phyloP scores from a whole-genome alignment of 208 protist species.

The Angomonas ambiguus region DNA sequence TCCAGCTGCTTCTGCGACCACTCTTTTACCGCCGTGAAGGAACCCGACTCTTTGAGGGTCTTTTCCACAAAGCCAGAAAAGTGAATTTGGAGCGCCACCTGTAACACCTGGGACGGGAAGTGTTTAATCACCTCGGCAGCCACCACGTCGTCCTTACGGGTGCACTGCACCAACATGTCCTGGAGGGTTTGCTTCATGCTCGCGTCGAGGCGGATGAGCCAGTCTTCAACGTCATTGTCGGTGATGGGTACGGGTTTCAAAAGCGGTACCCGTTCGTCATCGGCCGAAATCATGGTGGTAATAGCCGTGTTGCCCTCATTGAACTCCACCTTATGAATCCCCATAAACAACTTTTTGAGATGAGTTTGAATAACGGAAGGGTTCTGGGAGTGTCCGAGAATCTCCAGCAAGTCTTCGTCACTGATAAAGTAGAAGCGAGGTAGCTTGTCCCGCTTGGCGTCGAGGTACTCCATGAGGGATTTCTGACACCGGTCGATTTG shows the following conservation, averaged over 20 bases:
- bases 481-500: constrained; percentile 96
- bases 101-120: constrained; percentile 90
- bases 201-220: constrained; percentile 87
- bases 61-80: constrained; percentile 72
- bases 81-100: constrained; percentile 80
- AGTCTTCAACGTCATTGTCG: constrained; percentile 89
- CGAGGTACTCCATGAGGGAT: constrained; percentile 96
- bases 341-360: constrained; percentile 94
- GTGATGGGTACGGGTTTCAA: constrained; percentile 71
- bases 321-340: constrained; percentile 86
- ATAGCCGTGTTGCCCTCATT: constrained; percentile 73
- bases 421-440: constrained; percentile 98
- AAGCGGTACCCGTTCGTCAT: constrained; percentile 81
- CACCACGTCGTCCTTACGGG: constrained; percentile 39
- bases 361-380: constrained; percentile 89
- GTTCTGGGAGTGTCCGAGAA: constrained; percentile 93
- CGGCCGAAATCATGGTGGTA: constrained; percentile 88
- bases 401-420: constrained; percentile 98
- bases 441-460: constrained; percentile 94
- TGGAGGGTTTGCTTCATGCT: constrained; percentile 86
- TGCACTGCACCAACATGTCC: constrained; percentile 54
- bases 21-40: constrained; percentile 27
- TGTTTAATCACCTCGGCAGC: constrained; percentile 27
- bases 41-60: constrained; percentile 31
- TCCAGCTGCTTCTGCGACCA: constrained; percentile 50